Base-by-base conservation (phyloP, 805 yeast species). In the Nakazawaea sp. region DNA sequence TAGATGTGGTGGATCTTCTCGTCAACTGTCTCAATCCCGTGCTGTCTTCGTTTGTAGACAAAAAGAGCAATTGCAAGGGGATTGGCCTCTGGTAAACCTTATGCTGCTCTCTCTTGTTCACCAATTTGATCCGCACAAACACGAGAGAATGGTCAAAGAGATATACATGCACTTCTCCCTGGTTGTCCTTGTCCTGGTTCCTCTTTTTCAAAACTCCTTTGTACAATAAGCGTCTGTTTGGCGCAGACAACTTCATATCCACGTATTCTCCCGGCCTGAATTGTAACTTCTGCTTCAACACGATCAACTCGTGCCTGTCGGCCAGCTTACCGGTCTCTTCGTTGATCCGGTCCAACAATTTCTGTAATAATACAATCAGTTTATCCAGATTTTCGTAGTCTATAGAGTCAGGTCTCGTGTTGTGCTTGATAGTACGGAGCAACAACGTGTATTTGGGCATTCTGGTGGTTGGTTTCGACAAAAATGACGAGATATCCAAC, bases 391-490 rank as follows among this genome's bases (percentile, higher is more conserved):
- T 74, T 36, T 72, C 74, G 50, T 70, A 72, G 47, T 89, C 96
- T 1, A 85, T 78, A 6, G 78, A 70, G 18, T 77, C 83, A n/a
- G 81, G 80, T 36, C 70, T 74, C 0, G 97, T 88, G 45, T 78
- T 75, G 55, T 92, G 90, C 45, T 86, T 66, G 25, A 92, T 84
- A 33, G 90, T 92, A 40, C 75, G 80, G 17, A 90, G 67, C 40
- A 92, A 67, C 34, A 92, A 63, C 45, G 95, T 96, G 60, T 92
- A 92, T 47, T 97, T 70, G 8, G 97, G 97, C 23, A 96, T 88
- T 55, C 98, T 75, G 12, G 96, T 88, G 2, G 95, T 89, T 35
- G 97, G 97, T 52, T 90, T 94, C 5, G 96, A 86, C 45, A 92
- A 68, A 52, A 88, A 92, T 0, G 97, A 92, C 18, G 90, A 84